Base-by-base conservation (phyloP, 1,139 yeast genomes). In the Hyphopichia fennica region DNA sequence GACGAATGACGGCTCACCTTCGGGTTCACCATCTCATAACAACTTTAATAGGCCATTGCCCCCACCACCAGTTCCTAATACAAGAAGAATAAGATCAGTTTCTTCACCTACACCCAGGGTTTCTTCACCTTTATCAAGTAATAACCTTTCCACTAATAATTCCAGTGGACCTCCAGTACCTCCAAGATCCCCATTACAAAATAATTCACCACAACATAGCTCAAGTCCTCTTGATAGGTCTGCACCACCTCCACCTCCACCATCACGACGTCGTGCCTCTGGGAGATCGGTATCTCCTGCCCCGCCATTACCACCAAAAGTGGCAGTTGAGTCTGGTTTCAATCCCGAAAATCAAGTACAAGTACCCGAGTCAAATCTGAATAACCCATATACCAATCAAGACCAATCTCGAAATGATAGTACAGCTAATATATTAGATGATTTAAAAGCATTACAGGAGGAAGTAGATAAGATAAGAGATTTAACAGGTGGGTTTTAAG, bases 381-480 rank as follows among this genome's bases (percentile, higher is more conserved):
- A 39, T 48, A 48, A 40, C 48, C 49, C 38, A 34, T 45, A 41
- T 39, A 44, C 37, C 39, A 45, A 30, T 51, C 39, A 43, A 18
- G 35, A 40, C 35, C 52, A 50, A 27, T 7, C 7, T n/a, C 8
- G 28, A 25, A 62, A 57, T 44, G 64, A 63, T 42, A 72, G 75
- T 45, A 75, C 80, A 2, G 66, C 75, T 4, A 75, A 80, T 46
- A 79, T 82, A 19, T 59, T 82, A 49, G 82, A 82, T 43, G 84
- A 82, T 56, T 66, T 82, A 45, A 77, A 77, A 54, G 82, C 82
- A 16, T 63, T 83, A 40, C 86, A 82, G 51, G 82, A 74, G 34
- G 88, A 83, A 54, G 86, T 83, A 16, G 84, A 83, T 53, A 70
- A 72, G 45, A 75, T 75, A 33, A 57, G 77, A 50, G 65, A 62